Conservation (phyloP, 768 basidiomycete genomes). For the Cystobasidium onofrii region DNA sequence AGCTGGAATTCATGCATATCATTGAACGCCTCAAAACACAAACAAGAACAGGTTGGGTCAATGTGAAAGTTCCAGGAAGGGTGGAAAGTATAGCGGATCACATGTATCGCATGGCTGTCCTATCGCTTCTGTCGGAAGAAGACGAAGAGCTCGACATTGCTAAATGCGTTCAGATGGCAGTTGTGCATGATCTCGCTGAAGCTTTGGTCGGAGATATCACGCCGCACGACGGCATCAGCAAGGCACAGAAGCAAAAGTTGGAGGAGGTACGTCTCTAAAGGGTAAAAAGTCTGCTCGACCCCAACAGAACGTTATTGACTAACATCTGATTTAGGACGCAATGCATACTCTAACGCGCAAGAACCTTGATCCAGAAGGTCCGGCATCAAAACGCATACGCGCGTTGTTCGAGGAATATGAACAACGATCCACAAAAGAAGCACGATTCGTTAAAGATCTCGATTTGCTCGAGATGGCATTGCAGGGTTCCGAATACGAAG, state of each 20-base stretch:
- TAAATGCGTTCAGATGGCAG: constrained; percentile 77
- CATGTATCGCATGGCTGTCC: constrained; percentile 89
- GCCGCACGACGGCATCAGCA: constrained; percentile 75
- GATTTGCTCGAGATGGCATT: constrained; percentile 27
- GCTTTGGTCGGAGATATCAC: constrained; percentile 90
- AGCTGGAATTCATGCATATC: constrained; percentile 81
- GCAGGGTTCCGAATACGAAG: constrained; percentile 26
- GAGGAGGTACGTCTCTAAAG: constrained; percentile 61
- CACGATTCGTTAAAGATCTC: constrained; percentile 25
- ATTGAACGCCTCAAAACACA: constrained; percentile 89
- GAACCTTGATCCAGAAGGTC: neutral
- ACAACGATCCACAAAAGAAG: constrained; percentile 4
- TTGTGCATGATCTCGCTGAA: constrained; percentile 93
- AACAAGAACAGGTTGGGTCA: constrained; percentile 90
- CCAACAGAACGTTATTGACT: no score
- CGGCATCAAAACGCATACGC: constrained; percentile 12
- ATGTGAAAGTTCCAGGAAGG: constrained; percentile 45
- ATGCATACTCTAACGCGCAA: neutral
- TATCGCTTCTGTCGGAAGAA: constrained; percentile 79
- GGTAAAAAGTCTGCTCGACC: no score
- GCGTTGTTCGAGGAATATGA: constrained; percentile 17
- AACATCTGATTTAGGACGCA: constrained; percentile 5
- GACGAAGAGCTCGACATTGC: constrained; percentile 57
- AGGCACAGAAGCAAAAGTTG: constrained; percentile 65
- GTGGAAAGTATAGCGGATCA: constrained; percentile 67